Evolutionary conservation across 2,329 filamentous ascomycete species (phyloP), one percentile per base, ranked within the genome.

Genomic region (Albifimbria verrucaria): DNA sequence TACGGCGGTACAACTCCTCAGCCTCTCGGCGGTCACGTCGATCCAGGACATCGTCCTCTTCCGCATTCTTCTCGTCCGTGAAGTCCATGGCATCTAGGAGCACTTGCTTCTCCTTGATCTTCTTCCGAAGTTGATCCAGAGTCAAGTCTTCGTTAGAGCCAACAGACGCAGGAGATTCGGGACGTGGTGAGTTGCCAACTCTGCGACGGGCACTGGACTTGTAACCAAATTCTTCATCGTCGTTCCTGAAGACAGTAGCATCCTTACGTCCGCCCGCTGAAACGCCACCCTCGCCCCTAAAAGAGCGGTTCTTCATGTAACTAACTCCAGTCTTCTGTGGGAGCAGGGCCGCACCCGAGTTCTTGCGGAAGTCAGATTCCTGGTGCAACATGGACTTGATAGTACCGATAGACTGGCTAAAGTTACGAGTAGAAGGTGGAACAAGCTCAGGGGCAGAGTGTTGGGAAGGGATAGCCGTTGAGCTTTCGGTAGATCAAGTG

Each of bases 321-420:
- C 93, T 97, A 18, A 99, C 92, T n/a, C 94, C 94, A 11, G 94
- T 97, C 73, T 91, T 92, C 68, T 97, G 94, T 4, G 94, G 93
- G 55, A 97, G 85, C 56, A 99, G 77, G 62, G 92, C 89, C 9
- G 93, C 93, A 3, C 94, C 93, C 2, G 90, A 91, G 57, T 86
- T 88, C 77, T 96, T 97, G 43, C 94, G 84, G 54, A 86, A 82
- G 64, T 97, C 91, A 0, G 94, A 95, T 72, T 97, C 93, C 64
- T 93, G 85, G 51, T 89, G 88, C 23, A 99, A 81, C 72, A 97
- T 81, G 18, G 86, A 90, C 71, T 97, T 97, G 68, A 99, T 88
- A 2, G 92, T 89, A 50, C 92, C 93, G 57, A 99, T 92, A 4
- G 94, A 96, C 65, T 92, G 90, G 62, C 87, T 93, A 64, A 99